A percentile compares a stretch with the other conserved stretches of the same genome.
Conservation (phyloP, 2,329 filamentous ascomycete genomes). For the Byssothecium circinans region DNA sequence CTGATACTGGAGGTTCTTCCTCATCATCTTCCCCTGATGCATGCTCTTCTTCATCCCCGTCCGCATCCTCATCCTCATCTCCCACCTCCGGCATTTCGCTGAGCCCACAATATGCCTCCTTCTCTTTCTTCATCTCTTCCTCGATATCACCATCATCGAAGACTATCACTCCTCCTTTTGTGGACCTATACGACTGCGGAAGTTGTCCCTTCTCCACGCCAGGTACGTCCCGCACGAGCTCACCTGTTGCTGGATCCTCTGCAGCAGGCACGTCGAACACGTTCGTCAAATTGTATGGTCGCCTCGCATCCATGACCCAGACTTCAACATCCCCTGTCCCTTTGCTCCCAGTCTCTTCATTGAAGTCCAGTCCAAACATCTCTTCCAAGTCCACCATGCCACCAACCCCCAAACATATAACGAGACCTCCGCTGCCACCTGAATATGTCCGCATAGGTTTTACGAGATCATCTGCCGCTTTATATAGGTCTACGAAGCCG, state of each 20-base stretch:
- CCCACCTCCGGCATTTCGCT: constrained; percentile 89
- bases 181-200: constrained; percentile 70
- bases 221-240: constrained; percentile 54
- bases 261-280: constrained; percentile 71
- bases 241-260: constrained; percentile 51
- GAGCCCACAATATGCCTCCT: constrained; percentile 81
- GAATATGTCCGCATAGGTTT: constrained; percentile 81
- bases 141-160: constrained; percentile 97
- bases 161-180: constrained; percentile 85
- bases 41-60: constrained; percentile 34
- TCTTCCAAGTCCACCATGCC: constrained; percentile 86
- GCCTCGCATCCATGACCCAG: constrained; percentile 88
- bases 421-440: constrained; percentile 83
- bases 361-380: constrained; percentile 70
- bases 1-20: constrained; percentile 38
- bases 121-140: constrained; percentile 72
- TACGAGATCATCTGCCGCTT: constrained; percentile 76
- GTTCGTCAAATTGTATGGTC: constrained; percentile 94
- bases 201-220: constrained; percentile 77
- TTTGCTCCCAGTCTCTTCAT: constrained; percentile 62
- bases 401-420: constrained; percentile 89
- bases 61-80: constrained; percentile 54
- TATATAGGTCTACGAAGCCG: constrained; percentile 86
- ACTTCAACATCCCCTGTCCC: constrained; percentile 84
- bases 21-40: constrained; percentile 43